phyloP scores from a whole-genome alignment of 2,329 filamentous ascomycete species.

The Dryadomyces quercus-mongolicae region DNA sequence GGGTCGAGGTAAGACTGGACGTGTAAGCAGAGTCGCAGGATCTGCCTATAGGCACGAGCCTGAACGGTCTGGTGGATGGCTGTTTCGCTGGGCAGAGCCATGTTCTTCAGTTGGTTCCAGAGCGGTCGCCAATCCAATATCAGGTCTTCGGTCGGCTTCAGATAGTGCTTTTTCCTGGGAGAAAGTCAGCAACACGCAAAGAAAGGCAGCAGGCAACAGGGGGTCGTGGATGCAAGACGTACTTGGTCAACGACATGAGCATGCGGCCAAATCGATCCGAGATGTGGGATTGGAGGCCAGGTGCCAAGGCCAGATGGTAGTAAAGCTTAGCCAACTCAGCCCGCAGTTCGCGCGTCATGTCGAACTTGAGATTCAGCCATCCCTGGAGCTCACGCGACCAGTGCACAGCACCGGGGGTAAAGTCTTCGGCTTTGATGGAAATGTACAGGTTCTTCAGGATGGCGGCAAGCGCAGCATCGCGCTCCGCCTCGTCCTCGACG shows the following conservation, averaged over 20 bases:
- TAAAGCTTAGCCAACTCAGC: slow-evolving; percentile 81
- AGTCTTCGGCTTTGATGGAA: slow-evolving; percentile 82
- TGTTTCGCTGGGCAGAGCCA: slow-evolving; percentile 77
- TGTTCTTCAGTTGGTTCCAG: slow-evolving; percentile 83
- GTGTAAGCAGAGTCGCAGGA: slow-evolving; percentile 84
- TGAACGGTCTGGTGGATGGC: slow-evolving; percentile 49
- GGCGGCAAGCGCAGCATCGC: slow-evolving; percentile 68
- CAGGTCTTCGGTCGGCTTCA: slow-evolving; percentile 83
- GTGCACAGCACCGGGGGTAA: slow-evolving; percentile 83
- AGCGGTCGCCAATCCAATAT: slow-evolving; percentile 84
- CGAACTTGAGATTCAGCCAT: slow-evolving; percentile 96
- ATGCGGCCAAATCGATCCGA: slow-evolving; percentile 91
- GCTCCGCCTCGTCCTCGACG: slow-evolving; percentile 67
- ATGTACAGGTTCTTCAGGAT: slow-evolving; percentile 93
- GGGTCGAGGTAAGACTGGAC: slow-evolving; percentile 90
- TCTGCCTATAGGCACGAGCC: slow-evolving; percentile 45
- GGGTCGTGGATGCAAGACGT: slow-evolving; percentile 9
- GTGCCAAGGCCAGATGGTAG: slow-evolving; percentile 84
- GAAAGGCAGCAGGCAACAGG: background rate
- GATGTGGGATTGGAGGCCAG: slow-evolving; percentile 70
- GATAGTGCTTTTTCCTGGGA: slow-evolving; percentile 82
- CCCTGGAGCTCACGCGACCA: slow-evolving; percentile 94
- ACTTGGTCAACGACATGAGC: slow-evolving; percentile 95
- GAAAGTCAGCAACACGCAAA: slow-evolving; percentile 1
- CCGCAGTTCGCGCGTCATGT: slow-evolving; percentile 75